Percentiles rank a stretch among this genome's conserved stretches.
Evolutionary conservation across 208 protist genomes (phyloP).

Genomic region (Wallacemonas sp.): DNA sequence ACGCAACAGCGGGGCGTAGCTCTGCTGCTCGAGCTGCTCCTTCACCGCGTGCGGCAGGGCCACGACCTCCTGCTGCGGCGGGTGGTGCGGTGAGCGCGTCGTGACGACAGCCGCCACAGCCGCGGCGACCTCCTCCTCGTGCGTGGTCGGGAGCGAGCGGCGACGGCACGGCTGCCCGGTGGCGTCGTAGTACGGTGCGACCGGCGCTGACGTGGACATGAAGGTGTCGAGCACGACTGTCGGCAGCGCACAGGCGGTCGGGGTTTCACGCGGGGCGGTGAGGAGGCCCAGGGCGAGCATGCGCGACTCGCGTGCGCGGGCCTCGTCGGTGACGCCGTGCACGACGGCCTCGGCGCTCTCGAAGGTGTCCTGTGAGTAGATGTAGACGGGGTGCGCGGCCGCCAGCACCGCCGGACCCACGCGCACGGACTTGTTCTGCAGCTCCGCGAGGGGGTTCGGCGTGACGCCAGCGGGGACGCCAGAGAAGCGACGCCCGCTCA

Average conservation of each 20-base stretch:
- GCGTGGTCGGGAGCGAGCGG: conserved; percentile 5
- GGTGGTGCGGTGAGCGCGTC: not conserved
- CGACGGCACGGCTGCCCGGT: conserved; percentile 9
- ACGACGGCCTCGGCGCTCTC: conserved; percentile 25
- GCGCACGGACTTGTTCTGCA: not conserved
- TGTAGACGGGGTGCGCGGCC: conserved; percentile 15
- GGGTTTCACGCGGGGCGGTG: not conserved
- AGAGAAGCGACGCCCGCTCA: conserved; percentile 12
- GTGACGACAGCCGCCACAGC: not conserved
- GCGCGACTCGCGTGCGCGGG: conserved; percentile 19
- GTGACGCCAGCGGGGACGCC: not conserved
- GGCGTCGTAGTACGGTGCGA: conserved; percentile 21
- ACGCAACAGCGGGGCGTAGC: conserved; percentile 1
- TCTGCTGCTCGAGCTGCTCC: conserved; percentile 5
- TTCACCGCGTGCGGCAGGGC: not conserved
- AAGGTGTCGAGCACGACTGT: conserved; percentile 29
- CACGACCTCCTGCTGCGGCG: not conserved
- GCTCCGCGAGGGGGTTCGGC: not conserved
- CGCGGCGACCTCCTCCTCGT: not conserved
- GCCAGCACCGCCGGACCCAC: not conserved
- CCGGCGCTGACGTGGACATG: conserved; percentile 23
- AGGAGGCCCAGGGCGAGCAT: conserved; percentile 11
- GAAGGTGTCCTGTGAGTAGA: conserved; percentile 41
- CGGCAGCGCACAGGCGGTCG: conserved; percentile 22
- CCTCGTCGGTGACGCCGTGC: conserved; percentile 16